Conservation (phyloP, 2,329 filamentous ascomycete species). For the Chaetoscypha palmicola region DNA sequence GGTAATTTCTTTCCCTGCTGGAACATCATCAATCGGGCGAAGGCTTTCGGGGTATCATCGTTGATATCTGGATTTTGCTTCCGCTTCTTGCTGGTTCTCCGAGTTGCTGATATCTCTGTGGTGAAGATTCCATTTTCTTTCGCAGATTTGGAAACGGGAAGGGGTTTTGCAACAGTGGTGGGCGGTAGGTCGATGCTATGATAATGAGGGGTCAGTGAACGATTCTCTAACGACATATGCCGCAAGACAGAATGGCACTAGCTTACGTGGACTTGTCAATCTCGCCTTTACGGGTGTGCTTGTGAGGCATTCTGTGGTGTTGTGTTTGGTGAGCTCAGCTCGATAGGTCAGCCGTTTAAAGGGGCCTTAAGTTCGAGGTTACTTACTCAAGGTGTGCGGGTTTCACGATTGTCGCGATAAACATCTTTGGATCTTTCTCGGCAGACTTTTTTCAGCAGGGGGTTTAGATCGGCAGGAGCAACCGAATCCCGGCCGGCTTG, state of each 20-base stretch:
- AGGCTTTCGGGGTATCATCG: conserved; percentile 84
- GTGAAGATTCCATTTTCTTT: conserved; percentile 33
- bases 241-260: neutral
- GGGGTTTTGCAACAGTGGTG: conserved; percentile 48
- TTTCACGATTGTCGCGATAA: too few species aligned
- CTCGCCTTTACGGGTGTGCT: conserved; percentile 64
- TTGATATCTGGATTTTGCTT: conserved; percentile 40
- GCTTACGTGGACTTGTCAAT: conserved; percentile 49
- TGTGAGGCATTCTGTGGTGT: conserved; percentile 67
- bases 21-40: conserved; percentile 76
- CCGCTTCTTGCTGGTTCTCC: conserved; percentile 37
- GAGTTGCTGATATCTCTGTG: conserved; percentile 29
- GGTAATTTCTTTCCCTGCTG: conserved; percentile 53
- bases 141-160: conserved; percentile 44
- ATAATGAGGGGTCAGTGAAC: conserved; percentile 9
- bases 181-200: conserved; percentile 45
- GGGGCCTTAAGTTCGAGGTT: too few species aligned
- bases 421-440: too few species aligned
- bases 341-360: too few species aligned
- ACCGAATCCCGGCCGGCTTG: too few species aligned
- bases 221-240: neutral
- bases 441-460: too few species aligned
- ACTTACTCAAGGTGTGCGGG: too few species aligned
- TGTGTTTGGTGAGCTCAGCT: too few species aligned
- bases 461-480: too few species aligned